Percentiles rank a stretch among this genome's conserved stretches.
Evolutionary conservation across 2,329 filamentous ascomycete genomes (phyloP).

Genomic region (Botrytis elliptica): DNA sequence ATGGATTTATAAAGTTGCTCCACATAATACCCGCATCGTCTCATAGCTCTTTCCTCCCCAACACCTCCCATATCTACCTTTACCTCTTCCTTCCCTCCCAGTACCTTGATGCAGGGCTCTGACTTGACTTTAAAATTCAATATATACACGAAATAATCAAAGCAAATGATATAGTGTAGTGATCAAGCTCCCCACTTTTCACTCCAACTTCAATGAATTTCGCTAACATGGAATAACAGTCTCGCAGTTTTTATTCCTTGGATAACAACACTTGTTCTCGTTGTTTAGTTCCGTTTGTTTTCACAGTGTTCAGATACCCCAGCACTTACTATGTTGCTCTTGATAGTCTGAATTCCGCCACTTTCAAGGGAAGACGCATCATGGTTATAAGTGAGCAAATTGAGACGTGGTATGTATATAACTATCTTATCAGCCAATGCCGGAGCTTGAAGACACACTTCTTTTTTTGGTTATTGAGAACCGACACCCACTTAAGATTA

Average conservation of each 20-base stretch:
- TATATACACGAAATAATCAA: background rate
- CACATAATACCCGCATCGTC: background rate
- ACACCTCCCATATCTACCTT: background rate
- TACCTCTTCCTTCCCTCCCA: background rate
- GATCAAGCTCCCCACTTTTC: background rate
- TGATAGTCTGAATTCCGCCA: background rate
- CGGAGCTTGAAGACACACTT: background rate
- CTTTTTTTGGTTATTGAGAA: background rate
- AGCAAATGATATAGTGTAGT: background rate
- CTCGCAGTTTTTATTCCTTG: background rate
- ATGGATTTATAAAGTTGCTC: background rate
- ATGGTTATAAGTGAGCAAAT: background rate
- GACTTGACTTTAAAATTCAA: background rate
- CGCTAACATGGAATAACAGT: background rate
- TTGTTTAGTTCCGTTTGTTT: background rate
- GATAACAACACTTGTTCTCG: background rate
- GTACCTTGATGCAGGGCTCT: background rate
- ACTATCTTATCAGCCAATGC: background rate
- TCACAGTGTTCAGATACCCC: background rate
- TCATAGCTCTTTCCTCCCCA: background rate
- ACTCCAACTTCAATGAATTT: background rate
- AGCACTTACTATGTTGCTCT: background rate
- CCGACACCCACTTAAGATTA: too few relatives aligned
- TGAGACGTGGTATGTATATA: background rate
- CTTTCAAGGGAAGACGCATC: background rate